Conservation (phyloP, 257 asterid genomes). For the Lantana camara region DNA sequence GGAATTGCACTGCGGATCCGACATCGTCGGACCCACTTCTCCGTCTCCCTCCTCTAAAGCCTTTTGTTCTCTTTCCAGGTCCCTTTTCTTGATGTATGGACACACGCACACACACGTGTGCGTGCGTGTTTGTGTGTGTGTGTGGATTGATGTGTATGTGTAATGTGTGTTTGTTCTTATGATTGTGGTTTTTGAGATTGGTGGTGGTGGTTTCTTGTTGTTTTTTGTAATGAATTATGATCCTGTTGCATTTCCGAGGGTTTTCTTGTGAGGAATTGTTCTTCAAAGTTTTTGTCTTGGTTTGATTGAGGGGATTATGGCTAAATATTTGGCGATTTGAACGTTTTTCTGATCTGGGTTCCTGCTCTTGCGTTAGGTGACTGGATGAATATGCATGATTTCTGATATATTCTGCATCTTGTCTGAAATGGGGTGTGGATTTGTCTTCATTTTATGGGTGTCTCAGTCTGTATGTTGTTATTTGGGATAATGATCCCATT, state of each 20-base stretch:
- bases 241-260: constrained; percentile 30
- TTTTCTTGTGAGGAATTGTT: constrained; percentile 16
- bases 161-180: constrained; percentile 21
- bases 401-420: constrained; percentile 32
- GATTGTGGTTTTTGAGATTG: constrained; percentile 26
- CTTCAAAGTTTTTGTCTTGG: constrained; percentile 21
- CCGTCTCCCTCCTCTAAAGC: constrained; percentile 34
- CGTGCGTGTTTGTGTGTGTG: background rate
- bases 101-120: constrained; percentile 7
- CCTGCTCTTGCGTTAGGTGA: background rate
- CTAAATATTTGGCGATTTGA: constrained; percentile 17
- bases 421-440: constrained; percentile 35
- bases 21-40: constrained; percentile 50
- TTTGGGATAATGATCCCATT: constrained; percentile 31
- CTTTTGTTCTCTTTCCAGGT: constrained; percentile 42
- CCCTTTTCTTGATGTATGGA: constrained; percentile 24
- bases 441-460: constrained; percentile 30
- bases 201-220: constrained; percentile 6
- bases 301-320: constrained; percentile 24
- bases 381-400: background rate
- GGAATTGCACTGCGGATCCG: constrained; percentile 41
- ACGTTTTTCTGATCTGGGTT: constrained; percentile 27
- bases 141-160: constrained; percentile 13
- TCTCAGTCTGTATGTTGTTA: constrained; percentile 9
- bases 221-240: constrained; percentile 19